Conservation (phyloP, 768 basidiomycete genomes). For the Amanita brunnescens region DNA sequence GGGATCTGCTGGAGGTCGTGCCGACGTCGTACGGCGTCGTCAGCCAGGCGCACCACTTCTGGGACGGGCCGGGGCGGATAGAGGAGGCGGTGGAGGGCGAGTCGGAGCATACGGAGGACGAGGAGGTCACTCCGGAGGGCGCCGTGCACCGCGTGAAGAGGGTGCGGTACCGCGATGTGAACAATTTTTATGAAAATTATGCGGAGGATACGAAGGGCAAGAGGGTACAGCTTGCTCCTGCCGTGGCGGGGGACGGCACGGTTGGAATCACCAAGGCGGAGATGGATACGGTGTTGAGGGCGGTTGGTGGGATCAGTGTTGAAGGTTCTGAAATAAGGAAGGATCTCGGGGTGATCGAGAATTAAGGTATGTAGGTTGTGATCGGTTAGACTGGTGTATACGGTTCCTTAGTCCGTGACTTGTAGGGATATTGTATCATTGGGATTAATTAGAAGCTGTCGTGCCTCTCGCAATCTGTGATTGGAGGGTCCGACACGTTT, state of each 20-base stretch:
- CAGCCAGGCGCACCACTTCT: conserved; percentile 85
- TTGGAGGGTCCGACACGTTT: too few relatives aligned
- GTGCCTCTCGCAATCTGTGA: too few relatives aligned
- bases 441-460: too few relatives aligned
- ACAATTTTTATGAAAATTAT: conserved; percentile 86
- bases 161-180: conserved; percentile 39
- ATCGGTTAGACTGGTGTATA: too few relatives aligned
- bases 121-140: conserved; percentile 17
- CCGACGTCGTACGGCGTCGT: conserved; percentile 87
- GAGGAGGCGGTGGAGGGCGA: conserved; percentile 16
- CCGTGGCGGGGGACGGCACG: background rate
- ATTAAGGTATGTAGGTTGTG: too few relatives aligned
- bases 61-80: conserved; percentile 75
- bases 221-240: conserved; percentile 25
- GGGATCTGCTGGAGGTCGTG: conserved; percentile 90
- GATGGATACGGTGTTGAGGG: conserved; percentile 8
- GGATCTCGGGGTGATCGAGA: conserved; percentile 1
- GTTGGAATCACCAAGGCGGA: background rate
- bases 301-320: conserved; percentile 3
- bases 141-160: conserved; percentile 10
- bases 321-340: conserved; percentile 2
- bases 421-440: too few relatives aligned
- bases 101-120: conserved; percentile 2
- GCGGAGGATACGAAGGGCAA: conserved; percentile 68
- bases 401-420: too few relatives aligned